Base-by-base conservation (phyloP, 352 stramenopile species). In the Globisporangium barbulae region DNA sequence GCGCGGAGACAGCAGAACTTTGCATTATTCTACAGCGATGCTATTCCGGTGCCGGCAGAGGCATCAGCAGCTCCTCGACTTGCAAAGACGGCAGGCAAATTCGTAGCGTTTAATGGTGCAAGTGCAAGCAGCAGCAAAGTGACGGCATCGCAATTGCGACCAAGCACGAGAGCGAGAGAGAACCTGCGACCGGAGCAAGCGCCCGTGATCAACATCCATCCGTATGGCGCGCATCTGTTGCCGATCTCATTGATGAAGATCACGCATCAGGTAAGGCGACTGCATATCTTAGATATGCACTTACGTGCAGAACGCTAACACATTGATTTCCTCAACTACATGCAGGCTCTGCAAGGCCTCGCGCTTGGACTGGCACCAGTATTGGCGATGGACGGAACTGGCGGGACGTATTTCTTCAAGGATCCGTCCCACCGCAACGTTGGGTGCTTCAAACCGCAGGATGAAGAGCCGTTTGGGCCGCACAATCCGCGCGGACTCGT, bases 331-430 rank as follows among this genome's bases (percentile, higher is more conserved):
- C 7, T 31, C 13, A 19, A 56, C 30, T 28, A 5, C 19, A 2
- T 42, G 19, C 62, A 97, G 74, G 78, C 96, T 57, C 74, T 97
- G 47, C 85, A 97, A 77, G 94, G 86, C 2, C 78, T 99, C n/a
- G 78, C 86, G 7, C 63, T 98, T 25, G 94, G 94, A 0, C 75
- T 98, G 42, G 96, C 96, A 55, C 96, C 96, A 2, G 86, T 95
- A 12, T 72, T 98, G 6, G 88, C 93, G 2, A 90, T 98, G 69
- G 97, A 99, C 72, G 97, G 97, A 61, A 98, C 91, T 0, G 96
- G 97, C n/a, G 97, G 97, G 53, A 98, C 96, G 17, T 99, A 99
- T 79, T 99, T 99, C 72, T 85, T 99, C 45, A 96, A 97, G 53
- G 94, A 98, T 74, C 84, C 92, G 5, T 80, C 83, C 7, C 97